Evolutionary conservation across 2,329 filamentous ascomycete genomes (phyloP).

Genomic region (Fusarium sp.): DNA sequence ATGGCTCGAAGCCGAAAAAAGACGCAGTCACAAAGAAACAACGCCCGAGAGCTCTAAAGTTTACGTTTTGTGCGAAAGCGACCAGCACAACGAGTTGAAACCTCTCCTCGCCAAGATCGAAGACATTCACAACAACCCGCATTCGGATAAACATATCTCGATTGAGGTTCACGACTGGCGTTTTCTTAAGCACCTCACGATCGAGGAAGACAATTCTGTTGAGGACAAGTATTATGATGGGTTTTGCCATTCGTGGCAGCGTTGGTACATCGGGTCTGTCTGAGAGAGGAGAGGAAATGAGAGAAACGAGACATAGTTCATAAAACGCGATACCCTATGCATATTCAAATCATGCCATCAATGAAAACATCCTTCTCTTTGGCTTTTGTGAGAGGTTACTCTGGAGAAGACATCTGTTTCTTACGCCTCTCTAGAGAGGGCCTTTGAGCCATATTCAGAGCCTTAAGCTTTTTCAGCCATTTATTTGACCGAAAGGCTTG

Average conservation of each 20-base stretch:
- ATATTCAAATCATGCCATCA: not conserved
- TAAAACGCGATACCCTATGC: not conserved
- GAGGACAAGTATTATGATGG: slow-evolving; percentile 53
- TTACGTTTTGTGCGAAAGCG: slow-evolving; percentile 60
- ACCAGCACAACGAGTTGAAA: slow-evolving; percentile 50
- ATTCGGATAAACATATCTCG: slow-evolving; percentile 49
- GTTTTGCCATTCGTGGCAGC: slow-evolving; percentile 58
- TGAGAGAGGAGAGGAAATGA: slow-evolving; percentile 42
- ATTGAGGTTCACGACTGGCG: slow-evolving; percentile 64
- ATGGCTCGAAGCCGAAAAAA: slow-evolving; percentile 51
- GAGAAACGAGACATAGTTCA: not conserved
- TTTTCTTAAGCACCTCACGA: slow-evolving; percentile 57
- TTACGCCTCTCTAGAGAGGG: too few species aligned
- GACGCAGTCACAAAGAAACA: not conserved
- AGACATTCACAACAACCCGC: slow-evolving; percentile 45
- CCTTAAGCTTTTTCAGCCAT: too few species aligned
- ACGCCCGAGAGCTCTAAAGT: slow-evolving; percentile 22
- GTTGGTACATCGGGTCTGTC: slow-evolving; percentile 60
- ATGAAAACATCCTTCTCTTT: not conserved
- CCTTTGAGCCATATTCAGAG: too few species aligned
- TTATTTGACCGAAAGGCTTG: too few species aligned
- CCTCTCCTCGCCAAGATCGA: slow-evolving; percentile 54
- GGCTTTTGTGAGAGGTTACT: not conserved
- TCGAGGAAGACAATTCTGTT: slow-evolving; percentile 54
- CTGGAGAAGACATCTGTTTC: too few species aligned